Conservation (phyloP, 2,329 filamentous ascomycete genomes). For the Xylaria digitata region DNA sequence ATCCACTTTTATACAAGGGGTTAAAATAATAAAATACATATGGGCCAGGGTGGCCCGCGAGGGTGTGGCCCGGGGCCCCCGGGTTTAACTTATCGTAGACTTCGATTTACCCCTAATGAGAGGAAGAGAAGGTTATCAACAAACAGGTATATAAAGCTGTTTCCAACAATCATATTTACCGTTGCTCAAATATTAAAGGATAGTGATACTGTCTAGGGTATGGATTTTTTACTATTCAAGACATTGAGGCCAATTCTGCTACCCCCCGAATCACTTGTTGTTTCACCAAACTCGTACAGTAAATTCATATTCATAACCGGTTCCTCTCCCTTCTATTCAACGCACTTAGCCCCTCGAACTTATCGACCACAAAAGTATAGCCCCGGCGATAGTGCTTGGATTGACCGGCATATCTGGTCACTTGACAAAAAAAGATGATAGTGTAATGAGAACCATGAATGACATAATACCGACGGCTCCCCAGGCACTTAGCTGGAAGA, state of each 20-base stretch:
- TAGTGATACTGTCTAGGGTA: conserved; percentile 3
- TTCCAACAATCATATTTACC: not conserved
- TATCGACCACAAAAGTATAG: conserved; percentile 33
- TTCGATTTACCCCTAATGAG: not conserved
- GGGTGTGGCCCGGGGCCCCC: no score
- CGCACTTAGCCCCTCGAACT: conserved; percentile 22
- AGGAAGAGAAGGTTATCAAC: not conserved
- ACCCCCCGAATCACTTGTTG: not conserved
- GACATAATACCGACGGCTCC: conserved; percentile 50
- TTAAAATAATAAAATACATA: no score
- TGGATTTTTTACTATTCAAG: conserved; percentile 8
- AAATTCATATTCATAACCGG: conserved; percentile 19
- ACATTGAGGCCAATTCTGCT: conserved; percentile 18
- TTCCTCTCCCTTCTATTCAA: conserved; percentile 30
- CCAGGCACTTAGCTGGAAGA: conserved; percentile 51
- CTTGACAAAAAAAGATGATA: conserved; percentile 50
- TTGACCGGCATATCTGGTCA: conserved; percentile 54
- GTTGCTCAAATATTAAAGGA: not conserved
- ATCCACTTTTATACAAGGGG: no score
- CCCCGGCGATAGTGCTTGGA: conserved; percentile 52
- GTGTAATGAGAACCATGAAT: conserved; percentile 53
- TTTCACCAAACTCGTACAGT: conserved; percentile 29
- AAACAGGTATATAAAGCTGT: not conserved
- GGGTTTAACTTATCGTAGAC: no score
- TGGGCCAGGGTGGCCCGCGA: no score